Evolutionary conservation across 768 basidiomycete genomes (phyloP).

Genomic region (Suillus placidus): DNA sequence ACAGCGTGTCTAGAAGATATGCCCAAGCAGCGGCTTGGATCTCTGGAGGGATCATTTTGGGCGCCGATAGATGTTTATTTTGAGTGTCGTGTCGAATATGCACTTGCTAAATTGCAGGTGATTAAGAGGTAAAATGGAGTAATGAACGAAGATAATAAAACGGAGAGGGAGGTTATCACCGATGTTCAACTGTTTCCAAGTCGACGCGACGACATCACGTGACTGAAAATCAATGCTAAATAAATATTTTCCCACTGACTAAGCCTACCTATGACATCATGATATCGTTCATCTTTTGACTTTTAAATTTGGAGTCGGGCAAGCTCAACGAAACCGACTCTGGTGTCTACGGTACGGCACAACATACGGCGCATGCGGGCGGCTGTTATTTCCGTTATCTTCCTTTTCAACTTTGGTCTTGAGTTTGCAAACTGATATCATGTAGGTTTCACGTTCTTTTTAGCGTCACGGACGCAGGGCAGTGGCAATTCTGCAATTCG

Average conservation of each 20-base stretch:
- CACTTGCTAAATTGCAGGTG: not conserved
- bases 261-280: not conserved
- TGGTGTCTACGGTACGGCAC: not conserved
- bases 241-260: not conserved
- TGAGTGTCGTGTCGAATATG: not conserved
- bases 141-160: not conserved
- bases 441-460: not conserved
- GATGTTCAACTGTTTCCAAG: not conserved
- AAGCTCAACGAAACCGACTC: not conserved
- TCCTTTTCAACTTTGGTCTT: not conserved
- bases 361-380: not conserved
- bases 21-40: not conserved
- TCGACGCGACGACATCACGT: not conserved
- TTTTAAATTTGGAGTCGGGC: no score
- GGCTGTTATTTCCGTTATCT: not conserved
- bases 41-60: constrained; percentile 4
- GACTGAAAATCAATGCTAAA: not conserved
- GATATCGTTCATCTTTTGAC: no score
- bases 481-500: not conserved
- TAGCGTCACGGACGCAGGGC: not conserved
- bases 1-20: not conserved
- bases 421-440: not conserved
- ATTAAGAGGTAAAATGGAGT: not conserved
- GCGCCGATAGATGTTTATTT: not conserved
- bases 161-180: not conserved